Evolutionary conservation across 163 green algal species (phyloP).

Genomic region (Picocystis sp.): DNA sequence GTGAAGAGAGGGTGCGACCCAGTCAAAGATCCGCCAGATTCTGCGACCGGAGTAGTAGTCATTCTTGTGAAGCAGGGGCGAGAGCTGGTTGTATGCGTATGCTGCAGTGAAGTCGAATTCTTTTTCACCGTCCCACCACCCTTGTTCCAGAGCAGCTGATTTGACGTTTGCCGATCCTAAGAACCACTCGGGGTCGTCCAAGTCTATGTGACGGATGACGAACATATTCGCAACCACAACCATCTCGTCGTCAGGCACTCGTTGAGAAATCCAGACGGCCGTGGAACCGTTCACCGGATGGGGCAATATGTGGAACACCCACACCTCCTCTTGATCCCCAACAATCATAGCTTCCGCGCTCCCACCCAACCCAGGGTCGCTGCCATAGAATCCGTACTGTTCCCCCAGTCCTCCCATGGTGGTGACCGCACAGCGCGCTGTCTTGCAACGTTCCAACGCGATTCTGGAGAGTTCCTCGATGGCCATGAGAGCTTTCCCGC

Average conservation of each 20-base stretch:
- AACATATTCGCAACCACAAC: conserved; percentile 15
- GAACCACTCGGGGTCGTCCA: conserved; percentile 10
- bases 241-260: conserved; percentile 13
- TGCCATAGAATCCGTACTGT: conserved; percentile 16
- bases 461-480: conserved; percentile 13
- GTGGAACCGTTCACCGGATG: conserved; percentile 2
- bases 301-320: conserved; percentile 17
- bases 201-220: conserved; percentile 13
- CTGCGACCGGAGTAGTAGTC: conserved; percentile 14
- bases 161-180: conserved; percentile 6
- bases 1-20: not conserved
- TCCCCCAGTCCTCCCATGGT: conserved; percentile 12
- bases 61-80: conserved; percentile 1
- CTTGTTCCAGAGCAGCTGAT: conserved; percentile 5
- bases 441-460: conserved; percentile 14
- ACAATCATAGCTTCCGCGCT: conserved; percentile 11
- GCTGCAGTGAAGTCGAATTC: conserved; percentile 12
- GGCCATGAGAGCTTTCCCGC: conserved; percentile 12
- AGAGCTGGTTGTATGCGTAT: not conserved
- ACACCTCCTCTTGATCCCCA: conserved; percentile 11
- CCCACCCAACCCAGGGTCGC: conserved; percentile 6
- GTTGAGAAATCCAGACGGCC: conserved; percentile 13
- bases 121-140: conserved; percentile 4
- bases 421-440: conserved; percentile 6
- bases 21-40: conserved; percentile 7